Evolutionary conservation across 225 moss, liverwort and hornwort species (phyloP).

Genomic region (Lunularia cruciata): DNA sequence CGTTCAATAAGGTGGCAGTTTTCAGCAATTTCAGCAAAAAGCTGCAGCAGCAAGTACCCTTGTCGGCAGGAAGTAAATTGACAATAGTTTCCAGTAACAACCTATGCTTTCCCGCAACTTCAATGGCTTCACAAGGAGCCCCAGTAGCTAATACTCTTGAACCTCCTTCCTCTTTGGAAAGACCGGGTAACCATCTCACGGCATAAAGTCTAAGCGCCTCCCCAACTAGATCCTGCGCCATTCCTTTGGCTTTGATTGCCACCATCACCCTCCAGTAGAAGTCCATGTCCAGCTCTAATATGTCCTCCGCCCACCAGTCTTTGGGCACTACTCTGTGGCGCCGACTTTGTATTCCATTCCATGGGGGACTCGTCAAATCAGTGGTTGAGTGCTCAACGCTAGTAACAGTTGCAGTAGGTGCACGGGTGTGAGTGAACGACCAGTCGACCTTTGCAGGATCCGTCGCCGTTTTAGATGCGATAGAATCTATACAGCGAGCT

Average conservation of each 20-base stretch:
- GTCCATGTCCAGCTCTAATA: constrained; percentile 81
- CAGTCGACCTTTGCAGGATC: constrained; percentile 63
- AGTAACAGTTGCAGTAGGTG: constrained; percentile 28
- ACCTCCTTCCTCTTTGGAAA: constrained; percentile 49
- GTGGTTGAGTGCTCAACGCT: constrained; percentile 52
- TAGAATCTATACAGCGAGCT: constrained; percentile 65
- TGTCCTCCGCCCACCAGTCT: constrained; percentile 93
- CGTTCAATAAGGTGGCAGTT: constrained; percentile 55
- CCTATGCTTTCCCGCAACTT: constrained; percentile 54
- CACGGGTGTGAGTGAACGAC: constrained; percentile 75
- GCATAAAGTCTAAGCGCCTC: constrained; percentile 71
- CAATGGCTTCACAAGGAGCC: constrained; percentile 39
- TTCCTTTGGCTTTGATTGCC: constrained; percentile 63
- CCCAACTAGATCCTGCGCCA: constrained; percentile 51
- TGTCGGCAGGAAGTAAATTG: constrained; percentile 60
- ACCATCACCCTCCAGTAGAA: constrained; percentile 84
- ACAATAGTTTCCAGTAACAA: constrained; percentile 71
- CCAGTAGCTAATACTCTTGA: constrained; percentile 21
- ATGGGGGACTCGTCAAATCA: constrained; percentile 54
- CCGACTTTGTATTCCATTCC: constrained; percentile 62
- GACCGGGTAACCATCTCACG: constrained; percentile 72
- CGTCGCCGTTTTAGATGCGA: constrained; percentile 65
- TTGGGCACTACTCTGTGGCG: constrained; percentile 61
- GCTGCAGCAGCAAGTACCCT: constrained; percentile 55
- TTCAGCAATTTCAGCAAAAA: constrained; percentile 73